phyloP scores from a whole-genome alignment of 2,329 filamentous ascomycete genomes.

The Metarhizium brunneum region DNA sequence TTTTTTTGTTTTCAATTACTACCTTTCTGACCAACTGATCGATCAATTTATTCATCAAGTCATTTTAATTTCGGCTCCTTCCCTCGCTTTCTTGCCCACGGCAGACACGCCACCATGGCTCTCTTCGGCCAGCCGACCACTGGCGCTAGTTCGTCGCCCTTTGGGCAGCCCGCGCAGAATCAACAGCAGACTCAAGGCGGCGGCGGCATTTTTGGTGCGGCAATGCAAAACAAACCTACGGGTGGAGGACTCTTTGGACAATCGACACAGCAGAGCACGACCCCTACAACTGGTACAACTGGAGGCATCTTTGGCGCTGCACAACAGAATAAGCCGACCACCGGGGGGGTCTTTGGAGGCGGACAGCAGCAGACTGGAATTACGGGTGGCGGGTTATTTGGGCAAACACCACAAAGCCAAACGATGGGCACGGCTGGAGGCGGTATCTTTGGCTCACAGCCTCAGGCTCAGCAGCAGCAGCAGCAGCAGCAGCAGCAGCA shows the following conservation, averaged over 20 bases:
- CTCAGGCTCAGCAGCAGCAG: conserved; percentile 14
- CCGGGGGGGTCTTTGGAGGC: conserved; percentile 10
- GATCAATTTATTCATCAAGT: background rate
- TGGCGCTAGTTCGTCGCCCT: conserved; percentile 12
- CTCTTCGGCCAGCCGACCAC: conserved; percentile 23
- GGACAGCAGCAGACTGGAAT: conserved; percentile 13
- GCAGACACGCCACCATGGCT: conserved; percentile 17
- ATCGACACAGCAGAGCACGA: conserved; percentile 5
- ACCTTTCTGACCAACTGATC: background rate
- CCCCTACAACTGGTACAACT: conserved; percentile 5
- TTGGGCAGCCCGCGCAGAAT: conserved; percentile 18
- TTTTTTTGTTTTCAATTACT: background rate
- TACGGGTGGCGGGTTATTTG: conserved; percentile 8
- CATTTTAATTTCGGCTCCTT: background rate
- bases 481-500: conserved; percentile 9
- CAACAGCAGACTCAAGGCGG: conserved; percentile 6
- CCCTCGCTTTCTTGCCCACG: conserved; percentile 1
- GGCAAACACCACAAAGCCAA: conserved; percentile 5
- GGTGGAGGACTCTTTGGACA: conserved; percentile 11
- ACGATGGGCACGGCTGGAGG: conserved; percentile 5
- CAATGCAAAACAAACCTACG: conserved; percentile 1
- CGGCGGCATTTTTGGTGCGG: conserved; percentile 7
- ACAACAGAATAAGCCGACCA: conserved; percentile 3
- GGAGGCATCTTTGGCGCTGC: conserved; percentile 6
- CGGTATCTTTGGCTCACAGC: conserved; percentile 12